Conservation (phyloP, 2,329 filamentous ascomycete species). For the Hymenoscyphus scutula region DNA sequence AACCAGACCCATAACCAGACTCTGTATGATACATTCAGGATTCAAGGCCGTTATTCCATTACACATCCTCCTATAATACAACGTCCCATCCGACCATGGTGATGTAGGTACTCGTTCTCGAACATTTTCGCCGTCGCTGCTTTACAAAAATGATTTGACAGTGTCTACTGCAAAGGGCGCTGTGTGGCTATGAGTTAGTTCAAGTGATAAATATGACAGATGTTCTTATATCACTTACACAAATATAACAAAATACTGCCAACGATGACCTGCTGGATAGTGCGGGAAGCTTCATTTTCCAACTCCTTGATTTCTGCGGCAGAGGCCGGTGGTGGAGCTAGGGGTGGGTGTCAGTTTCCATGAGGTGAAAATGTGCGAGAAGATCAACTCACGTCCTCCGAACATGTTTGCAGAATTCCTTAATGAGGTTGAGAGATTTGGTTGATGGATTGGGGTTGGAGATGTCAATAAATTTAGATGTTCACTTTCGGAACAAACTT, state of each 20-base stretch:
- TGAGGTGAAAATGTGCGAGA: neutral
- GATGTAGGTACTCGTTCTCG: constrained; percentile 7
- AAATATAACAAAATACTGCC: constrained; percentile 70
- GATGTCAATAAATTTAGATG: constrained; percentile 1
- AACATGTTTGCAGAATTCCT: constrained; percentile 50
- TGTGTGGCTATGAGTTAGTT: constrained; percentile 12
- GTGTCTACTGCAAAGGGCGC: constrained; percentile 56
- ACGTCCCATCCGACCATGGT: neutral
- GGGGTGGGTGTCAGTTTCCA: constrained; percentile 12
- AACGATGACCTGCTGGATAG: constrained; percentile 64
- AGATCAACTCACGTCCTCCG: constrained; percentile 53
- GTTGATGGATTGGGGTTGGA: neutral
- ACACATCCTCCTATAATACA: constrained; percentile 3
- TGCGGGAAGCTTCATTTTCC: constrained; percentile 65
- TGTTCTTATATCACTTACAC: constrained; percentile 61
- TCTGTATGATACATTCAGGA: neutral
- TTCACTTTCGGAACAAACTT: no score
- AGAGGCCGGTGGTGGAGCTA: constrained; percentile 64
- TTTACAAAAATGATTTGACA: constrained; percentile 49
- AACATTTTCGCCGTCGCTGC: constrained; percentile 2
- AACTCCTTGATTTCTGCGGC: constrained; percentile 67
- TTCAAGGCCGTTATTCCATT: constrained; percentile 2
- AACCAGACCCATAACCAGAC: neutral
- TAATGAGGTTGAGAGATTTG: constrained; percentile 3
- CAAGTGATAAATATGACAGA: neutral